Evolutionary conservation across 1,139 yeast species (phyloP), one percentile per base, ranked within the genome.

Genomic region (Meyerozyma athensensis): DNA sequence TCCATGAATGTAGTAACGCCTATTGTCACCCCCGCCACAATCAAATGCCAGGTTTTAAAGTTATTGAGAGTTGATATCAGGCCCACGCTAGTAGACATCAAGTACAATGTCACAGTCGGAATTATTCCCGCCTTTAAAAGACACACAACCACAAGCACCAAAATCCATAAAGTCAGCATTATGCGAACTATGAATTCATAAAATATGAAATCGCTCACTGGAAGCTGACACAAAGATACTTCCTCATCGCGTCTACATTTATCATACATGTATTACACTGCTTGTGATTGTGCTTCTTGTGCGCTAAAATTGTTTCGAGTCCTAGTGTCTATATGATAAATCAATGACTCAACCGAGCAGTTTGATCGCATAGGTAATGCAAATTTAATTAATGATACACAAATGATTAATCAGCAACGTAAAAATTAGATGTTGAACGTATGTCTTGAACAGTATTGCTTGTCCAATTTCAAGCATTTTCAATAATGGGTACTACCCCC

Each of bases 71-170:
- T 24, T 24, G 28, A 24, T 24, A 24, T 24, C 28, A 2, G 28
- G 28, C 12, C 28, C 18, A n/a, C 28, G 7, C n/a, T 8, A 24
- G 28, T 24, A 24, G 28, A 13, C 28, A 24, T 6, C 28, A 24
- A 13, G 18, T 24, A 24, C 17, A 24, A 12, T 24, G 28, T 24
- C 28, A 24, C 10, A 24, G 28, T 13, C 14, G 28, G 28, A n/a
- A 24, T 24, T 24, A 24, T 24, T 24, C 28, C 28, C 6, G 18
- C 17, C 28, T 24, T 24, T 8, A 24, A 24, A 24, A 24, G 28
- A 24, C 28, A 24, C 28, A 24, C 28, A 5, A 13, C 17, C 28
- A 9, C 28, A 24, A 24, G 28, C 28, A 24, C 28, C 17, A 24
- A 13, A 24, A 24, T 12, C 28, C 28, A 24, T 5, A 24, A 13